These are phyloP conservation scores for Leucosporidium creatinivorum DNA, from an alignment of 768 basidiomycete genomes.

Conservation along the genomic window DNA sequence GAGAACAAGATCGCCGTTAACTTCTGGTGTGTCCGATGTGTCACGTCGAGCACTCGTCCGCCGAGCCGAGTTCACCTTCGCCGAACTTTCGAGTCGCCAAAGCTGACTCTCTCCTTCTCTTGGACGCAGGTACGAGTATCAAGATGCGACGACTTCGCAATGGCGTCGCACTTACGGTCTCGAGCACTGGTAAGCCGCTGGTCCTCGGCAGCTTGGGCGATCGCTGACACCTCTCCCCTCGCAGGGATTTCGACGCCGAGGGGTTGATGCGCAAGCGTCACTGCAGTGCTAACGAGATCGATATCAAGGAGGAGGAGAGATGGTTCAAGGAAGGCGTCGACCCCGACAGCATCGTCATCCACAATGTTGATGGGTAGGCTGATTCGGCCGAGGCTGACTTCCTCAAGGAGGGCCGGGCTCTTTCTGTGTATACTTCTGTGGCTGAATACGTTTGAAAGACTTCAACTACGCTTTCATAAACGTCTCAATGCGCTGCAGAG, in stretches of 20 bases:
- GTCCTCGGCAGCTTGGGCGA: no score
- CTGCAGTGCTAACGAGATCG: conserved; percentile 50
- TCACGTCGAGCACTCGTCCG: neutral
- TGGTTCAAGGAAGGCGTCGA: conserved; percentile 51
- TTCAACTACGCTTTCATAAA: no score
- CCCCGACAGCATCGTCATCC: conserved; percentile 45
- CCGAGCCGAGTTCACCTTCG: neutral
- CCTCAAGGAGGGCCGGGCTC: no score
- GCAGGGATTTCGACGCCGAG: conserved; percentile 49
- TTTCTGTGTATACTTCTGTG: no score
- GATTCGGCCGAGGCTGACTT: no score
- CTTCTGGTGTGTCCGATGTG: conserved; percentile 37
- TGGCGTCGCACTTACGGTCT: conserved; percentile 52
- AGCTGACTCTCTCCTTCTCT: neutral
- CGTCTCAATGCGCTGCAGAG: no score
- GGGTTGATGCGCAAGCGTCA: conserved; percentile 55
- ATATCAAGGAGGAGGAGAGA: conserved; percentile 47
- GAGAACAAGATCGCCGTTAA: conserved; percentile 55
- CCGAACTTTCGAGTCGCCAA: neutral
- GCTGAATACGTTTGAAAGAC: no score
- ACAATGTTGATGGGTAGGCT: conserved; percentile 41
- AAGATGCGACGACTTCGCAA: conserved; percentile 39
- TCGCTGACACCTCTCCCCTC: neutral
- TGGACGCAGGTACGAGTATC: conserved; percentile 50
- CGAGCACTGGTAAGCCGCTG: conserved; percentile 33